Evolutionary conservation across 495 filamentous ascomycete genomes (phyloP), one percentile per base, ranked within the genome.

Genomic region (Rusavskia elegans): DNA sequence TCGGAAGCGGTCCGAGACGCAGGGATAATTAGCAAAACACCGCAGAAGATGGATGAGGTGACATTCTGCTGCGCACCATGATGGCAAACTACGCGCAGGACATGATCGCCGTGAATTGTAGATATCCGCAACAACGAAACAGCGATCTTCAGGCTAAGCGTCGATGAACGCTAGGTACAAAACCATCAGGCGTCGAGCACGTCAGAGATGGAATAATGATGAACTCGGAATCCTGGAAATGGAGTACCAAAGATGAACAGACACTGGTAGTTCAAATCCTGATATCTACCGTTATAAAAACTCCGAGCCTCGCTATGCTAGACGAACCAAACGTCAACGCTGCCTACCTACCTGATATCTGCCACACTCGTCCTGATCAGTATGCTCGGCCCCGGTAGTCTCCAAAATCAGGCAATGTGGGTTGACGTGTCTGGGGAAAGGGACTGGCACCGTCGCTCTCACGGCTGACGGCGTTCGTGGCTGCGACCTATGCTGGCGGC

Each of bases 391-490:
- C 59, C 17, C 45, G 49, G 14, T 55, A 51, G 1, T 30, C 35
- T 11, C 50, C 59, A 49, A 57, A 32, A 21, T 54, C 35, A 27
- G 71, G 65, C 6, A 62, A 23, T 10, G 68, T 71, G 9, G 70
- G 64, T 44, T 69, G 58, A 20, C 63, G 64, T 23, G 62, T 63
- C 27, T 67, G 66, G 19, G 65, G 60, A 27, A 68, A 67, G 32
- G 57, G 59, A 57, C 64, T 62, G 21, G 53, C 52, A 39, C 66
- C 62, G 27, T 62, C 63, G 51, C 71, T 74, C 36, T 53, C n/a
- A 42, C 57, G 70, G 25, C n/a, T n/a, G n/a, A n/a, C 25, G 25
- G 48, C 70, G 67, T 41, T 60, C 62, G 37, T 67, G 63, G 35
- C 44, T 50, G 17, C 60, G 50, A 13, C 68, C 66, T 27, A 68